Evolutionary conservation across 176 grass and related monocot genomes (phyloP), one percentile per base, ranked within the genome.

Genomic region (Phoenix dactylifera): DNA sequence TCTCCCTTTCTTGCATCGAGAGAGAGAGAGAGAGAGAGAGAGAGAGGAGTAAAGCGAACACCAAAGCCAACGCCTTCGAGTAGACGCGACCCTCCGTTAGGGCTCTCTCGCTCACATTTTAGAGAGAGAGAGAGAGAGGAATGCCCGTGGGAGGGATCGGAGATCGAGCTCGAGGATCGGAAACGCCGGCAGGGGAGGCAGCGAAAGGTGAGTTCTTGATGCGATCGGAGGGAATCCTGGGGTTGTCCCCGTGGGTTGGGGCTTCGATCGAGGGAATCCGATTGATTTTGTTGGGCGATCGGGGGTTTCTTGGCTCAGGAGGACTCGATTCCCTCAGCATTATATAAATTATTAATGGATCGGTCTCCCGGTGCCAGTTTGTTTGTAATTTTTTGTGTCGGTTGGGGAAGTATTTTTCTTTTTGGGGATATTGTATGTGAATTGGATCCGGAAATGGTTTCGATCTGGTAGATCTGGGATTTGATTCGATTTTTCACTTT

Each of bases 391-490:
- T 44, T 44, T 14, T 29, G 50, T 50, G 54, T 55, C 30, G 24
- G 30, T 51, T 76, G 52, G 22, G 12, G 50, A 66, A 56, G 53
- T 52, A 7, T 5, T 54, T 60, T 68, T 20, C 22, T 32, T 68
- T 26, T 7, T 3, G 26, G 4, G 35, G 35, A 44, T 44, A 12
- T 14, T 44, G 35, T 44, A 44, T 12, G 32, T 30, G 23, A 28
- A 54, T 69, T 55, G 68, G 16, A 24, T 16, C 35, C 10, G 16
- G 18, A 61, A 77, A 62, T 32, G 39, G 65, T 26, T 39, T 55
- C 64, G 57, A 69, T 77, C 56, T 69, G n/a, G 48, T 69, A 68
- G 64, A 77, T 77, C 74, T 69, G 49, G 35, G 35, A 44, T 44
- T 44, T 44, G 35, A 14, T 44, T 14, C 3, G 35, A 44, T 7